Evolutionary conservation across 1,139 yeast genomes (phyloP).

Genomic region (Pichiaceae sp.): DNA sequence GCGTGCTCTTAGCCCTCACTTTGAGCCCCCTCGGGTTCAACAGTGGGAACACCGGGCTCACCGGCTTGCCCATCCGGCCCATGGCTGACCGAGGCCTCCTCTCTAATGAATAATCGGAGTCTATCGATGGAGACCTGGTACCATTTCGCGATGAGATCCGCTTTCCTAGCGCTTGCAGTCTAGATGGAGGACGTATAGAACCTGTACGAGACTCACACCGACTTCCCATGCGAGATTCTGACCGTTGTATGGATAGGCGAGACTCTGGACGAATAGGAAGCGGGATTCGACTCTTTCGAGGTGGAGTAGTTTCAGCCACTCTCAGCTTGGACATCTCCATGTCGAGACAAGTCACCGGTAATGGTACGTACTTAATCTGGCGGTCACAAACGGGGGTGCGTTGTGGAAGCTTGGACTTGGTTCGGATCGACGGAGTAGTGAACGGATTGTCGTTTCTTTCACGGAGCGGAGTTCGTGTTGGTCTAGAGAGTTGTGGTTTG

Average conservation of each 20-base stretch:
- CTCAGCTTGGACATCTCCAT: neutral
- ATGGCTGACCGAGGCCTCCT: slow-evolving; percentile 4
- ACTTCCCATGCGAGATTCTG: neutral
- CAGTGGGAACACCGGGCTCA: neutral
- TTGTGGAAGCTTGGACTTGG: slow-evolving; percentile 5
- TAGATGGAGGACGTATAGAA: slow-evolving; percentile 8
- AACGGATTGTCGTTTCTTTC: no score
- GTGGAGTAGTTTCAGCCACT: neutral
- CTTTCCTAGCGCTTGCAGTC: slow-evolving; percentile 8
- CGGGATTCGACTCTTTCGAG: slow-evolving; percentile 16
- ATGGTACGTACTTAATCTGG: slow-evolving; percentile 14
- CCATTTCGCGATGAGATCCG: slow-evolving; percentile 9
- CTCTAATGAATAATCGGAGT: neutral
- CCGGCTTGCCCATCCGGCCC: slow-evolving; percentile 5
- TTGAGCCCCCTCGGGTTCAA: slow-evolving; percentile 1
- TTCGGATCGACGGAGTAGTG: slow-evolving; percentile 18
- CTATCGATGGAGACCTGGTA: slow-evolving; percentile 7
- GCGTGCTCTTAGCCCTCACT: neutral
- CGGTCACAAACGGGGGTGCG: slow-evolving; percentile 12
- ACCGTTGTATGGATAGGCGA: slow-evolving; percentile 2
- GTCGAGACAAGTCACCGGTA: slow-evolving; percentile 9
- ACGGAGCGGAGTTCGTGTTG: no score
- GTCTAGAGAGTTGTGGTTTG: no score
- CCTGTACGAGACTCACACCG: neutral
- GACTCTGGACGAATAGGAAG: slow-evolving; percentile 19